These are phyloP conservation scores for Prototheca wickerhamii DNA, from an alignment of 163 green algal genomes.

Conservation along the genomic window DNA sequence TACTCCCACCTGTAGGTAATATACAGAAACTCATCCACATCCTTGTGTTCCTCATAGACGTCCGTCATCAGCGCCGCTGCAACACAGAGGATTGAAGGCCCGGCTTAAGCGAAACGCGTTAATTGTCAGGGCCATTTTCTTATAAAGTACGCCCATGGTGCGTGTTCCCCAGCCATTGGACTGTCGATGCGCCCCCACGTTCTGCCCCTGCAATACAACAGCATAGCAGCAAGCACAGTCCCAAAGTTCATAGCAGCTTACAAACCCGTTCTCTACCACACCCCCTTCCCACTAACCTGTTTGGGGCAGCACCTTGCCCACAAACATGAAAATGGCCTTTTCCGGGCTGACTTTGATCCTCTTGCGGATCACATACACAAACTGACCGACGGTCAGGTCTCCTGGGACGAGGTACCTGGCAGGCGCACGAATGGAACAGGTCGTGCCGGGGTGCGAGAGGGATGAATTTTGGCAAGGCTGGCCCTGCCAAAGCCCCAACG, in stretches of 20 bases:
- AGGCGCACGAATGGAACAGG: not conserved
- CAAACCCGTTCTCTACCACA: too few relatives aligned
- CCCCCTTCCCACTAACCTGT: slow-evolving; percentile 52
- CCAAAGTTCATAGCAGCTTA: too few relatives aligned
- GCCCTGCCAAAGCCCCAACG: not conserved
- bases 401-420: slow-evolving; percentile 95
- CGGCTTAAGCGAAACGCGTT: too few relatives aligned
- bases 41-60: slow-evolving; percentile 98
- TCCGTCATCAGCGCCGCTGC: slow-evolving; percentile 92
- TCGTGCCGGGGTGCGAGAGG: not conserved
- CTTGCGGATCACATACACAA: slow-evolving; percentile 99
- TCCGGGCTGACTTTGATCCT: slow-evolving; percentile 93
- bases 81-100: not conserved
- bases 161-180: too few relatives aligned
- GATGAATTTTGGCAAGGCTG: not conserved
- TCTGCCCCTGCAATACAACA: too few relatives aligned
- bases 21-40: slow-evolving; percentile 98
- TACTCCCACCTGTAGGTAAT: slow-evolving; percentile 75
- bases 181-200: too few relatives aligned
- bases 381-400: slow-evolving; percentile 97
- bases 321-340: slow-evolving; percentile 99
- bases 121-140: too few relatives aligned
- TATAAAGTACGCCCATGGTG: too few relatives aligned
- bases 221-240: too few relatives aligned
- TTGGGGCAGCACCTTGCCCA: slow-evolving; percentile 91